Base-by-base conservation (phyloP, 495 filamentous ascomycete genomes). In the Penicillium crystallinum region DNA sequence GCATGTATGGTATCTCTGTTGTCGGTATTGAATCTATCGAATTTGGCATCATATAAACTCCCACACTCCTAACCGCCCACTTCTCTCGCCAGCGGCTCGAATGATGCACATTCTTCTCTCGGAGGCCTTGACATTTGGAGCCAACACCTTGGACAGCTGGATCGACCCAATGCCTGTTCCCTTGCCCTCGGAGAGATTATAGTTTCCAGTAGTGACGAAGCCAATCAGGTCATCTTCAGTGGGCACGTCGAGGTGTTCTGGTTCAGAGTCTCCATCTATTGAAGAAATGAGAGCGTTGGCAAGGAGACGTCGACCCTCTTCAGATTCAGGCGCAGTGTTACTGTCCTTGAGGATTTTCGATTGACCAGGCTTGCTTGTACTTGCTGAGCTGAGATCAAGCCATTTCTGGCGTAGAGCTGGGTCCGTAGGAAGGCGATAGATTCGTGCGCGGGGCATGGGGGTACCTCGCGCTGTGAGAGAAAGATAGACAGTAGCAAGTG, bases 151-250 rank as follows among this genome's bases (percentile, higher is more conserved):
- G 4, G 63, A 70, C 3, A 91, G 69, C 3, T 80, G 69, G 18
- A 97, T 67, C 15, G 78, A 84, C 0, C 88, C 93, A 51, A 98
- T 77, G 0, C 85, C 91, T 19, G 84, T 84, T 0, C 83, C 85
- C 60, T 77, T 78, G 1, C 92, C 93, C 52, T 90, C 81, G 6
- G 81, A 83, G 3, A 97, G 75, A 56, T 88, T 88, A 56, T 86
- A 96, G 44, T 87, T 86, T 2, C 92, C 93, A 2, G 85, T 87
- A 19, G 90, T 96, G 18, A 97, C 84, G 64, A 96, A 98, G 0
- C 93, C 93, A 34, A 98, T 87, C 25, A 97, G 72, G 61, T 96
- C 89, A 12, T 80, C 76, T 53, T 88, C 87, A 1, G 71, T 68
- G 0, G 93, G 93, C 5, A 88, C 81, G 1, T 80, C 62, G 0